Conservation (phyloP, 257 asterid species). For the Primulina huaijiensis region DNA sequence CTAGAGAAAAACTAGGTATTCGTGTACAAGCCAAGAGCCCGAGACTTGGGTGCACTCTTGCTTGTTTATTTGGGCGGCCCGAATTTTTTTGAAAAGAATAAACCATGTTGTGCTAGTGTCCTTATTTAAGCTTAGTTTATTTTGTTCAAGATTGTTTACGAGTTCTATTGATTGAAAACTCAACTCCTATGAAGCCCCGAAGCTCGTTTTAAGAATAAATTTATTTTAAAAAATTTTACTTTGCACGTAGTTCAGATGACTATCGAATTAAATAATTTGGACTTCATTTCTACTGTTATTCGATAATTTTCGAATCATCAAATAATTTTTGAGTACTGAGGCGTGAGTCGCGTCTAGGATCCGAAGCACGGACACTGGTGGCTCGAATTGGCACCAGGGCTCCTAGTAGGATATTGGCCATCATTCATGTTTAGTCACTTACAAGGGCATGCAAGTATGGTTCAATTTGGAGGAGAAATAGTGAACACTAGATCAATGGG, state of each 20-base stretch:
- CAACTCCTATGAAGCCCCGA: too few relatives aligned
- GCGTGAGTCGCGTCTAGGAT: slow-evolving; percentile 30
- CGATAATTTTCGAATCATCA: too few relatives aligned
- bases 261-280: too few relatives aligned
- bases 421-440: slow-evolving; percentile 43
- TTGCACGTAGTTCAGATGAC: too few relatives aligned
- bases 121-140: too few relatives aligned
- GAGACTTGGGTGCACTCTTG: background rate
- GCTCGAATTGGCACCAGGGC: slow-evolving; percentile 51
- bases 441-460: slow-evolving; percentile 42
- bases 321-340: background rate
- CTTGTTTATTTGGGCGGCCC: background rate
- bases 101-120: too few relatives aligned
- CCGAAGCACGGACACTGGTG: slow-evolving; percentile 61
- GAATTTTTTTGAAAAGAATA: too few relatives aligned
- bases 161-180: too few relatives aligned
- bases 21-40: background rate
- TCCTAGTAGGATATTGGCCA: slow-evolving; percentile 54
- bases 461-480: slow-evolving; percentile 55
- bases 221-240: too few relatives aligned
- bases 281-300: too few relatives aligned
- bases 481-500: slow-evolving; percentile 38
- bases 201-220: too few relatives aligned
- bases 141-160: background rate
- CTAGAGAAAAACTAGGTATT: background rate